Percentiles rank a stretch among this genome's conserved stretches.
Conservation (phyloP, 495 filamentous ascomycete genomes). For the Talaromyces proteolyticus region DNA sequence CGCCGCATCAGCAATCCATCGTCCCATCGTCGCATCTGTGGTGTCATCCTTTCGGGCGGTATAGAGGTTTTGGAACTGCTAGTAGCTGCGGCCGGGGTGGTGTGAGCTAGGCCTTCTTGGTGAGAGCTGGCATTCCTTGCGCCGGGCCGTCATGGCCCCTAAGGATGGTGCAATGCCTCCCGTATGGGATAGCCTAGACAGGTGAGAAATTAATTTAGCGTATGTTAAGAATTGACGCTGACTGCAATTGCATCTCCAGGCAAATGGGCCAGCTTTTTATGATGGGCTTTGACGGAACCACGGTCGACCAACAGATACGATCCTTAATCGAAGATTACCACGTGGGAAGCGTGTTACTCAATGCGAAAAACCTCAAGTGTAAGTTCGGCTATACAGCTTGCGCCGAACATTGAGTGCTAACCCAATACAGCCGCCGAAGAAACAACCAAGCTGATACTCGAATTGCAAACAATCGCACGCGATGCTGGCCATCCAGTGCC, state of each 20-base stretch:
- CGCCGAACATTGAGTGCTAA: neutral
- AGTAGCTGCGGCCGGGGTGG: neutral
- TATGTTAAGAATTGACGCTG: conserved; percentile 5
- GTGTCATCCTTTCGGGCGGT: too few relatives aligned
- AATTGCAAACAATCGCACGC: conserved; percentile 81
- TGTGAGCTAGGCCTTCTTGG: neutral
- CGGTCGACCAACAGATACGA: conserved; percentile 79
- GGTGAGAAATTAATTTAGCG: conserved; percentile 16
- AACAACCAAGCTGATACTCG: conserved; percentile 72
- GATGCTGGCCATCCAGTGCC: conserved; percentile 82
- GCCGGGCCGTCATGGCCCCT: conserved; percentile 40
- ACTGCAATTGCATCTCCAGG: conserved; percentile 20
- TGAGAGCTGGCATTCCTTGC: conserved; percentile 23
- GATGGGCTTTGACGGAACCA: conserved; percentile 92
- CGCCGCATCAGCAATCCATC: neutral
- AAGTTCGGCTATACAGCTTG: conserved; percentile 6
- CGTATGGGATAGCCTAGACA: conserved; percentile 44
- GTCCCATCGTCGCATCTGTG: too few relatives aligned
- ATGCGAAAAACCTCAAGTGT: conserved; percentile 92
- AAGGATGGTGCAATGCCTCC: conserved; percentile 43
- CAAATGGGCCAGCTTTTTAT: conserved; percentile 87
- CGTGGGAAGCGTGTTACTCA: conserved; percentile 75
- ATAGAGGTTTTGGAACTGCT: neutral
- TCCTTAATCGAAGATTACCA: conserved; percentile 81
- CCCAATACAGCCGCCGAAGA: conserved; percentile 66